These are phyloP conservation scores for Arthrobotrys pseudoclavata DNA, from an alignment of 2,329 filamentous ascomycete species.

Conservation along the genomic window DNA sequence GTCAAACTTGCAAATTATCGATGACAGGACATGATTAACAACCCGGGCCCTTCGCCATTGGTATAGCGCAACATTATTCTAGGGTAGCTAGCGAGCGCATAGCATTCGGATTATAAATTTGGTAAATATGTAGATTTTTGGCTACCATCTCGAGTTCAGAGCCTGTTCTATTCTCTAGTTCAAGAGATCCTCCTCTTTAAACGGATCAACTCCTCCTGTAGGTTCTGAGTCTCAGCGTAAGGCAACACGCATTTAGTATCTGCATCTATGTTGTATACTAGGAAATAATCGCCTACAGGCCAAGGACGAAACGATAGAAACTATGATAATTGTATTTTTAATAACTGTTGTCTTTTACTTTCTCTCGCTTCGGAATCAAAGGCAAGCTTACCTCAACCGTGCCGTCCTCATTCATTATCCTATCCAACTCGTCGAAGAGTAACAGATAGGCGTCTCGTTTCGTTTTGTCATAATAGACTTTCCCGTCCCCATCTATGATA, in stretches of 20 bases:
- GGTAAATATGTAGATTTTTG: too few species aligned
- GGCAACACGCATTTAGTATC: background rate
- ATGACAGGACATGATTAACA: too few species aligned
- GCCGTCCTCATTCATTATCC: background rate
- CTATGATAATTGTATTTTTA: background rate
- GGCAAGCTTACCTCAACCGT: background rate
- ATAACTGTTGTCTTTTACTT: background rate
- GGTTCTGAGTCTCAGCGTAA: background rate
- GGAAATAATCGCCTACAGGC: background rate
- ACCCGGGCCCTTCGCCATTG: too few species aligned
- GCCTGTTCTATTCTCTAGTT: too few species aligned
- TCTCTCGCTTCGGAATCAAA: background rate
- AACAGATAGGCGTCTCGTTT: background rate
- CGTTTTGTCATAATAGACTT: background rate
- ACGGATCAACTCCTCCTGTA: background rate
- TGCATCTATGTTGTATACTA: background rate
- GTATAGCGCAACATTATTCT: too few species aligned
- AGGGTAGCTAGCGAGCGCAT: too few species aligned
- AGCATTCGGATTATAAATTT: too few species aligned
- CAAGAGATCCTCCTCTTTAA: background rate
- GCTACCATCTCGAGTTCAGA: too few species aligned
- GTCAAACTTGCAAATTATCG: too few species aligned
- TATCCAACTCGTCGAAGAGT: background rate
- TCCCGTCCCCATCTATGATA: background rate
- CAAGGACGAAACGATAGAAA: background rate